Evolutionary conservation across 75 land plant genomes (phyloP).

Genomic region (Sequoia sempervirens): DNA sequence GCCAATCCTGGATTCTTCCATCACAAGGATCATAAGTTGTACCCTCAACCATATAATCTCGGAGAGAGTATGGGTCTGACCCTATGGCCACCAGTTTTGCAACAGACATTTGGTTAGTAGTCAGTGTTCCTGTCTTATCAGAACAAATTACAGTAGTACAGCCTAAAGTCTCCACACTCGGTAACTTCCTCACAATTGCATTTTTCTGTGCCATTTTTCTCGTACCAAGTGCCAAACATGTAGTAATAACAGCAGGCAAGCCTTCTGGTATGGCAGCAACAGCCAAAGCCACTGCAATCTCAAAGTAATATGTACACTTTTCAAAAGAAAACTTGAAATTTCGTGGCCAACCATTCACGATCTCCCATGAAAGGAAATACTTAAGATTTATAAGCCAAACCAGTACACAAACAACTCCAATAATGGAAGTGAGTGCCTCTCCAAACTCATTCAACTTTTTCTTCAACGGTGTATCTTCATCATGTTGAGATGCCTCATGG

Average conservation of each 20-base stretch:
- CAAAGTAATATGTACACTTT: conserved; percentile 80
- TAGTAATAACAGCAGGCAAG: conserved; percentile 76
- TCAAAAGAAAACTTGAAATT: conserved; percentile 72
- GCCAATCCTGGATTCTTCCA: conserved; percentile 42
- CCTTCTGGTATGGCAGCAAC: conserved; percentile 82
- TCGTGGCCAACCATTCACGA: conserved; percentile 52
- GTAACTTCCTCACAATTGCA: conserved; percentile 70
- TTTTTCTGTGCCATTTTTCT: conserved; percentile 82
- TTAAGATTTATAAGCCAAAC: conserved; percentile 72
- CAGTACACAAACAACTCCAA: conserved; percentile 59
- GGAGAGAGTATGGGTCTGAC: conserved; percentile 10
- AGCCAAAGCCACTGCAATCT: conserved; percentile 76
- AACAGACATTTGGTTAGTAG: conserved; percentile 77
- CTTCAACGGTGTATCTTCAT: conserved; percentile 70
- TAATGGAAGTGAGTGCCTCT: conserved; percentile 57
- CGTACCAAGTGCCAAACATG: conserved; percentile 73
- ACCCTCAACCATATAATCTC: conserved; percentile 59
- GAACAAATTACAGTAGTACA: conserved; percentile 81
- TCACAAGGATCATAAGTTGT: conserved; percentile 61
- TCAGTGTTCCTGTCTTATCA: conserved; percentile 74
- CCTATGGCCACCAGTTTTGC: conserved; percentile 53
- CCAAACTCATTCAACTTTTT: conserved; percentile 82
- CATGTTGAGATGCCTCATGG: conserved; percentile 64
- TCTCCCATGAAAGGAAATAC: conserved; percentile 67
- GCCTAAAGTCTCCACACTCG: conserved; percentile 74